Conservation (phyloP, 345 rosid species). For the Eucalyptus marginata region DNA sequence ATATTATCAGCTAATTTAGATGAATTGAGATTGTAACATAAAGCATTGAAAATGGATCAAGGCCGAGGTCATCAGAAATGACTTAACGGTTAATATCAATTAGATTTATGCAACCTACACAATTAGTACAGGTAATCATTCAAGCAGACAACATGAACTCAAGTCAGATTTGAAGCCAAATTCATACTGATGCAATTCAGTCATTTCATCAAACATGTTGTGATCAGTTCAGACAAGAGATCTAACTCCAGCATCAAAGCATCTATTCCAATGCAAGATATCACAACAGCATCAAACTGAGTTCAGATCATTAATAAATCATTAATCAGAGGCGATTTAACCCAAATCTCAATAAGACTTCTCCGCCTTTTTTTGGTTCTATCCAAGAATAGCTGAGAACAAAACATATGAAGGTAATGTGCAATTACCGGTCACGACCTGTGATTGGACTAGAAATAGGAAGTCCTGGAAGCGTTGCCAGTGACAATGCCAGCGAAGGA, state of each 20-base stretch:
- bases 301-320: background rate
- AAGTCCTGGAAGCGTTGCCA: background rate
- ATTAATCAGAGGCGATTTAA: background rate
- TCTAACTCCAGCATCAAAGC: background rate
- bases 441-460: background rate
- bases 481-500: background rate
- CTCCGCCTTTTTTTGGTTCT: background rate
- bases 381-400: background rate
- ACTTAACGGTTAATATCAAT: accelerated
- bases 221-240: background rate
- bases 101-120: background rate
- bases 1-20: background rate
- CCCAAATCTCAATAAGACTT: background rate
- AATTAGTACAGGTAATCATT: background rate
- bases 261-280: background rate
- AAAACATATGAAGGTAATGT: background rate
- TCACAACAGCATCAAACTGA: background rate
- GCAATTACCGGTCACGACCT: background rate
- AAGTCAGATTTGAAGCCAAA: background rate
- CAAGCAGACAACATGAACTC: background rate
- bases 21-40: accelerated
- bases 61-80: background rate
- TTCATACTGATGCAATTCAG: background rate
- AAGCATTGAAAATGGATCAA: background rate
- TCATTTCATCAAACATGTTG: background rate